A percentile compares a stretch with the other conserved stretches of the same genome.
Evolutionary conservation across 805 yeast genomes (phyloP).

Genomic region (Saccharomycopsis sp.): DNA sequence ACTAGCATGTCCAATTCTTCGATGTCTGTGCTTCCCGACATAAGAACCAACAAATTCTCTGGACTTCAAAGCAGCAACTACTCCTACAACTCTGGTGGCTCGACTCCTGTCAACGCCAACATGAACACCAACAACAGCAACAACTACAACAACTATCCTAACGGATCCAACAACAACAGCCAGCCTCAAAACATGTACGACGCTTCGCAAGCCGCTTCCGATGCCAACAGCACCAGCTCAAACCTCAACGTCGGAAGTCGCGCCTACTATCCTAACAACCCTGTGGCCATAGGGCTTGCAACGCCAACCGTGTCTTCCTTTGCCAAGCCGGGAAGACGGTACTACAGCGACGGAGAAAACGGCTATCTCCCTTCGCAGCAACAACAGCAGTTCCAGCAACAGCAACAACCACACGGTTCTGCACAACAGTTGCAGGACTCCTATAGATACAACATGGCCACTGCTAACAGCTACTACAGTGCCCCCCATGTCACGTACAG

Average conservation of each 20-base stretch:
- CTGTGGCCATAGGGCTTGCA: not conserved
- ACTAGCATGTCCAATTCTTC: not conserved
- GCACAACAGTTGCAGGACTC: not conserved
- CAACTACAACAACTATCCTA: not conserved
- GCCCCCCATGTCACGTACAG: not conserved
- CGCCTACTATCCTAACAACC: not conserved
- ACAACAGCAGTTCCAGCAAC: conserved; percentile 3
- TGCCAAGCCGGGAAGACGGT: not conserved
- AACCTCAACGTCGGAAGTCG: not conserved
- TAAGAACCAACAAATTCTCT: not conserved
- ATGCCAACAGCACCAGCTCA: not conserved
- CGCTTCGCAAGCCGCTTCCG: not conserved
- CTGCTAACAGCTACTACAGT: not conserved
- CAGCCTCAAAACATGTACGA: not conserved
- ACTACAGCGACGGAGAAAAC: not conserved
- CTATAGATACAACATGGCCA: not conserved
- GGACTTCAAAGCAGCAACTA: not conserved
- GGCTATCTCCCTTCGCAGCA: not conserved
- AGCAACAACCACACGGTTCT: not conserved
- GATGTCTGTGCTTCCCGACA: not conserved
- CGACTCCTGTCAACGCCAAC: not conserved
- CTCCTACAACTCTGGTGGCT: not conserved
- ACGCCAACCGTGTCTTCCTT: not conserved
- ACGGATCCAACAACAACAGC: not conserved
- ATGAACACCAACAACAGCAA: not conserved